Base-by-base conservation (phyloP, 2,329 filamentous ascomycete genomes). In the Cadophora malorum region DNA sequence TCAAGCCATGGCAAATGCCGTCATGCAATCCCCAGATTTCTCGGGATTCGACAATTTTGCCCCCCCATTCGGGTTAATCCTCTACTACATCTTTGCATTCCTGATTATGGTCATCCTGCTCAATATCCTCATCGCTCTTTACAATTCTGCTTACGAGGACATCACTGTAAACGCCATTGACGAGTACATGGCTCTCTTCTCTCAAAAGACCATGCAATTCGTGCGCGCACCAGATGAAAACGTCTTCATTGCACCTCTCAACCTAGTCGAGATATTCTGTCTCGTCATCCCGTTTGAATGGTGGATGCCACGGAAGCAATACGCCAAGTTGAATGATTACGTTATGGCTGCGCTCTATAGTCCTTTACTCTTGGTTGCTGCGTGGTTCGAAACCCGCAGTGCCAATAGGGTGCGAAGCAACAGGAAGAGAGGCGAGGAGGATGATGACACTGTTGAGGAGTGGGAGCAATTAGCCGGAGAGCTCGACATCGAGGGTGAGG, bases 61-160 rank as follows among this genome's bases (percentile, higher is more conserved):
- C 25, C 94, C 92, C 14, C 96, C 96, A 0, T 99, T 97, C 78
- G 96, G 96, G 9, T 87, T 97, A 62, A 92, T 97, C 38, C 89
- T 99, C 10, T 99, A 99, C 83, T 99, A 99, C 82, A 88, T 96
- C 77, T 99, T 97, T 80, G 97, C 95, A 21, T 99, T 99, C 76
- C 90, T 98, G 49, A 92, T 99, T 76, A 97, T 97, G 91, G 94
- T 96, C 74, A 73, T 99, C 66, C 84, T 98, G 31, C 88, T 99
- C 73, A 99, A 99, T 79, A 93, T 99, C 74, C 88, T 99, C 67
- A 98, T 99, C 77, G 96, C 96, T 0, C 88, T 99, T 7, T 99
- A 97, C 83, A 98, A 98, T 81, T 95, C 91, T 58, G 94, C 96
- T 1, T 98, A 99, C 78, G 92, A 96, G 74, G 90, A 92, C 79